Conservation (phyloP, 2,329 filamentous ascomycete species). For the Myrmaecium sp. region DNA sequence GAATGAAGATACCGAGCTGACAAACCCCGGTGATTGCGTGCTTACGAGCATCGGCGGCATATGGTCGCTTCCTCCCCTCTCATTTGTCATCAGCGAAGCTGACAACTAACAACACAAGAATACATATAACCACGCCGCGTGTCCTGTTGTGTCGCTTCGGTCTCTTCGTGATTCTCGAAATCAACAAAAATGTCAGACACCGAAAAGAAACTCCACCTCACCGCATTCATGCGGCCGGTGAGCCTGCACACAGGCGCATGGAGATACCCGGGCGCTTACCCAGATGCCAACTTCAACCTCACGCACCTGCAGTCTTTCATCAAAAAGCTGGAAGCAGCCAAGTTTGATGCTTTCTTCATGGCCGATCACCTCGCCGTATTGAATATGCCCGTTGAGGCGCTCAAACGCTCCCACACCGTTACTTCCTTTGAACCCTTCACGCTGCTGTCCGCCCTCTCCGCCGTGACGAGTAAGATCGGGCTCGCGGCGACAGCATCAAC, state of each 20-base stretch:
- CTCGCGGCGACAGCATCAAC: constrained; percentile 38
- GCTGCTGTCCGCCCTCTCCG: constrained; percentile 31
- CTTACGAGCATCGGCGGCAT: too few relatives aligned
- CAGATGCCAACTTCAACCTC: constrained; percentile 43
- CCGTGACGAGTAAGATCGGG: constrained; percentile 32
- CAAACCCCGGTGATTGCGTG: too few relatives aligned
- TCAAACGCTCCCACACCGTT: constrained; percentile 40
- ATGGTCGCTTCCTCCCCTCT: too few relatives aligned
- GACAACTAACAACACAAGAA: too few relatives aligned
- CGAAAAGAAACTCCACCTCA: too few relatives aligned
- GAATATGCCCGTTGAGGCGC: constrained; percentile 39
- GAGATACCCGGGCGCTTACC: constrained; percentile 37
- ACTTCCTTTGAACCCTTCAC: constrained; percentile 42
- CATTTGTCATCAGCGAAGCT: too few relatives aligned
- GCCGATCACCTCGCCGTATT: constrained; percentile 37
- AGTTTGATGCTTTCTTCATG: constrained; percentile 42
- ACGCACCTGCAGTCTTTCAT: constrained; percentile 36
- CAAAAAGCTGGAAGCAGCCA: constrained; percentile 35
- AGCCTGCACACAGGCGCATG: constrained; percentile 39
- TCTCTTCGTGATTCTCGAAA: too few relatives aligned
- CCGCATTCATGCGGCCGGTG: constrained; percentile 43
- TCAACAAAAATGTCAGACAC: too few relatives aligned
- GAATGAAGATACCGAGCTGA: too few relatives aligned
- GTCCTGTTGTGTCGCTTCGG: too few relatives aligned
- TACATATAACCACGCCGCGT: too few relatives aligned